phyloP scores from a whole-genome alignment of 1,284 basidiomycete species.

The Paramarasmius palmivorus region DNA sequence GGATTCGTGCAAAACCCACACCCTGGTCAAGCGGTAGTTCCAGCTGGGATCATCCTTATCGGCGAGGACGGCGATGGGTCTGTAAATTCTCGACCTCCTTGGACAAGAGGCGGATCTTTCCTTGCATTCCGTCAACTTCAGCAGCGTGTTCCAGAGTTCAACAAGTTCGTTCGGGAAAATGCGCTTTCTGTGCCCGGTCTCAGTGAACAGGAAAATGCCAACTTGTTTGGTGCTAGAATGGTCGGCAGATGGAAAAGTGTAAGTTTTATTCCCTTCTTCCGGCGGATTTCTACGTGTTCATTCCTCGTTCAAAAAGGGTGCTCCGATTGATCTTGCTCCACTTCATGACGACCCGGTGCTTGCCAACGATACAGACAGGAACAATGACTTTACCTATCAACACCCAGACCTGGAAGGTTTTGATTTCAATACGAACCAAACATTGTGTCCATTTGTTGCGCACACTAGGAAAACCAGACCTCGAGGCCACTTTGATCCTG shows the following conservation, averaged over 20 bases:
- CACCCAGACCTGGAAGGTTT: constrained; percentile 13
- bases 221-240: constrained; percentile 27
- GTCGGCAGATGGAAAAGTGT: constrained; percentile 33
- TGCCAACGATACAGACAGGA: constrained; percentile 30
- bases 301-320: too few relatives aligned
- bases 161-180: constrained; percentile 26
- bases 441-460: constrained; percentile 32
- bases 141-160: constrained; percentile 22
- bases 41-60: constrained; percentile 21
- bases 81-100: constrained; percentile 16
- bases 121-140: constrained; percentile 25
- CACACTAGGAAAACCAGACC: constrained; percentile 33
- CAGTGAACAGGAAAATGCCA: constrained; percentile 19
- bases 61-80: constrained; percentile 22
- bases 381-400: constrained; percentile 37
- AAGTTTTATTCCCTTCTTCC: neutral
- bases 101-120: constrained; percentile 27
- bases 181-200: constrained; percentile 17
- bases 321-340: constrained; percentile 29
- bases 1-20: neutral
- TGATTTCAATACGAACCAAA: constrained; percentile 22
- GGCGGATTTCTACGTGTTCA: too few relatives aligned
- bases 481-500: constrained; percentile 17
- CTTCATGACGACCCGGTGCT: constrained; percentile 31
- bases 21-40: constrained; percentile 7